A percentile compares a stretch with the other conserved stretches of the same genome.
Conservation (phyloP, 2,329 filamentous ascomycete species). For the Sarocladium strictum region DNA sequence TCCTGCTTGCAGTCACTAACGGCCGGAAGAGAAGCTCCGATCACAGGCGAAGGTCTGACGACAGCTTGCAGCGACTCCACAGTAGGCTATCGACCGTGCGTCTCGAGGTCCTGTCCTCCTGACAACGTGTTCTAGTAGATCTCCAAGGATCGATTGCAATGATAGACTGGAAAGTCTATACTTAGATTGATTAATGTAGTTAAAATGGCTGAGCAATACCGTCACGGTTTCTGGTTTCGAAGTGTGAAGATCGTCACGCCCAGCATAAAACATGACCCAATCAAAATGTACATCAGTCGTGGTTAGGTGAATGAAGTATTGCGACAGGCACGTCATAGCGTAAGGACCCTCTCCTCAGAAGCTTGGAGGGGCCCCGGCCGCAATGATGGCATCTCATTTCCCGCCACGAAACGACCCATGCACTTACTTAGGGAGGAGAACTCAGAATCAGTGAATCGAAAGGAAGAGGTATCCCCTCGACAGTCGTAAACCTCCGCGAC, state of each 20-base stretch:
- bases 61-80: constrained; percentile 6
- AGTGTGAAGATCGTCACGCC: background rate
- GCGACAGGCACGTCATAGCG: background rate
- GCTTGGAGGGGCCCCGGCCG: background rate
- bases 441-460: too few relatives aligned
- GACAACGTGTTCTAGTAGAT: too few relatives aligned
- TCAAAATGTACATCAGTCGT: background rate
- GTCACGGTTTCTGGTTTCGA: background rate
- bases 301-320: background rate
- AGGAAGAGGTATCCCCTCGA: too few relatives aligned
- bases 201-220: background rate
- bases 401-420: background rate
- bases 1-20: too few relatives aligned
- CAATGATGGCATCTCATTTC: constrained; percentile 2
- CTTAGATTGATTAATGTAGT: background rate
- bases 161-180: background rate
- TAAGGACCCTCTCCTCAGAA: background rate
- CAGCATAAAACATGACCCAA: background rate
- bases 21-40: constrained; percentile 7
- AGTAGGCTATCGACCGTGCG: background rate
- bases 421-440: too few relatives aligned
- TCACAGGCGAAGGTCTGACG: background rate
- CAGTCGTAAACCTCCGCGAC: too few relatives aligned
- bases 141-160: too few relatives aligned
- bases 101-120: too few relatives aligned